Base-by-base conservation (phyloP, 495 filamentous ascomycete genomes). In the Letharia columbiana region DNA sequence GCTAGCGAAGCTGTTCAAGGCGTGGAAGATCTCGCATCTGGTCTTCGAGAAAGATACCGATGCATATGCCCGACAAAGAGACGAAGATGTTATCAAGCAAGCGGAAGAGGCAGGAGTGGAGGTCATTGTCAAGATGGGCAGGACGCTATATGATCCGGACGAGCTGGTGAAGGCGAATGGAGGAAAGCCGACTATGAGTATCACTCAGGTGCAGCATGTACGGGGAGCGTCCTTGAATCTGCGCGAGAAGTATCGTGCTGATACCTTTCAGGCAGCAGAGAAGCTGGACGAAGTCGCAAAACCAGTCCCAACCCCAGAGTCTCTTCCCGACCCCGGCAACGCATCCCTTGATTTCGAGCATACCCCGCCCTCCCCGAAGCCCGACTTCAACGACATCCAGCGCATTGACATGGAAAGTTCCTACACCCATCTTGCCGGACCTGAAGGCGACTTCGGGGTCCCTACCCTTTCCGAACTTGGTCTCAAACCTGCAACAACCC, bases 41-140 rank as follows among this genome's bases (percentile, higher is more conserved):
- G 87, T 89, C 0, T 91, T 89, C 69, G 87, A 90, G 71, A 87
- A 86, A 68, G 87, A 91, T 66, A 88, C 86, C 4, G 88, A 90
- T 75, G 78, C 85, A 0, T 89, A 89, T 71, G 87, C 82, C 6
- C 76, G 80, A 13, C 78, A 84, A 20, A 73, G 87, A 45, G 87
- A 91, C 73, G 77, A 72, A 50, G 71, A 72, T 12, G 78, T 90
- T 42, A 75, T 81, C 18, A 72, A 76, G 8, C 66, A 84, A 41
- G 88, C 87, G 3, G 77, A 82, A 66, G 74, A 86, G 58, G 84
- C 82, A 2, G 87, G 87, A 0, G 84, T 90, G 15, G 71, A 88
- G 67, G 84, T 90, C 1, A 76, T 89, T 40, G 73, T 81, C 28
- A 79, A 73, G 60, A 79, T 77, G 62, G 87, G 87, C 3, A 75